phyloP scores from a whole-genome alignment of 805 yeast genomes.

The Starmerella lactis-condensi region DNA sequence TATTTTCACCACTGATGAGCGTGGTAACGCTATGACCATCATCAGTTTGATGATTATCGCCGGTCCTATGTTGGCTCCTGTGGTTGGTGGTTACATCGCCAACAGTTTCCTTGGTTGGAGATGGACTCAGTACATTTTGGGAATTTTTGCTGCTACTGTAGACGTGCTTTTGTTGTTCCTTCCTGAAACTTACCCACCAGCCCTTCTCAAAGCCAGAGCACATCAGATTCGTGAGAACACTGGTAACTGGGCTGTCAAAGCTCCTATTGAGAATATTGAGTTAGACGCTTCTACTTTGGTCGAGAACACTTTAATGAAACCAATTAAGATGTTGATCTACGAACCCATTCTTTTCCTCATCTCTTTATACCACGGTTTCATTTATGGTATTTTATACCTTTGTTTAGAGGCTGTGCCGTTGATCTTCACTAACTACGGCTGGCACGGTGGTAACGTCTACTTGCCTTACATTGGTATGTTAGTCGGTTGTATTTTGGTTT shows the following conservation, averaged over 20 bases:
- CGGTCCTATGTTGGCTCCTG: conserved; percentile 20
- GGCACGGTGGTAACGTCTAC: conserved; percentile 42
- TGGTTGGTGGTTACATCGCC: conserved; percentile 38
- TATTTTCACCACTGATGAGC: conserved; percentile 5
- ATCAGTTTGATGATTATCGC: conserved; percentile 10
- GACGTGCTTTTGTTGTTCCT: conserved; percentile 23
- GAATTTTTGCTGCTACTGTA: conserved; percentile 24
- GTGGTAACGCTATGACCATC: conserved; percentile 12
- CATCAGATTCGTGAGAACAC: conserved; percentile 29
- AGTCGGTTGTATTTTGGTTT: conserved; percentile 47
- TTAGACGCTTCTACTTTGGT: conserved; percentile 26
- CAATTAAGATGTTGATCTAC: conserved; percentile 20
- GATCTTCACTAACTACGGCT: conserved; percentile 36
- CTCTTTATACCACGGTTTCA: conserved; percentile 24
- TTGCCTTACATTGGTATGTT: conserved; percentile 64
- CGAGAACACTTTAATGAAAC: conserved; percentile 20
- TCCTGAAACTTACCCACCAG: conserved; percentile 22
- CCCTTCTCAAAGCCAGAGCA: conserved; percentile 29
- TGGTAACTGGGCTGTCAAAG: conserved; percentile 34
- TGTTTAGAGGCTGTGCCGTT: conserved; percentile 24
- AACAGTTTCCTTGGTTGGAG: conserved; percentile 54
- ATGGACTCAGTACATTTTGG: conserved; percentile 34
- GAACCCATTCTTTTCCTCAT: conserved; percentile 25
- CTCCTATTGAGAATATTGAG: conserved; percentile 29
- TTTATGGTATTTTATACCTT: conserved; percentile 25